phyloP scores from a whole-genome alignment of 2,329 filamentous ascomycete genomes.

The Talaromyces albobiverticillius region DNA sequence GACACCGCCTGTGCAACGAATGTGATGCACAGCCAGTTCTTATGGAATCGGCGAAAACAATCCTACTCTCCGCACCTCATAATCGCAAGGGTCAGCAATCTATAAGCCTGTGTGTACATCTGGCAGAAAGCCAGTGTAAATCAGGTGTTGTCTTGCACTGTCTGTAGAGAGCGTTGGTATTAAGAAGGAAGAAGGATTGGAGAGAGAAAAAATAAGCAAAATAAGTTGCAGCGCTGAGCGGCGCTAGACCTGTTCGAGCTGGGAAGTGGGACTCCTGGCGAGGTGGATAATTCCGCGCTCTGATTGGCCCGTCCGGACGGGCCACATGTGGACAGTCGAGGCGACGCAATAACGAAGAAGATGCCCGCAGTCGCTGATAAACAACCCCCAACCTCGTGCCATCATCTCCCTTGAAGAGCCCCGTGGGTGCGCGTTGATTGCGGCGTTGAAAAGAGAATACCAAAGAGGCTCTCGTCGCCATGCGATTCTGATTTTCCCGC shows the following conservation, averaged over 20 bases:
- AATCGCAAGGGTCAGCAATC: constrained; percentile 66
- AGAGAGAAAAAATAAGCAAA: constrained; percentile 21
- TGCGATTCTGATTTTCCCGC: background rate
- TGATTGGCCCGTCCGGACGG: constrained; percentile 12
- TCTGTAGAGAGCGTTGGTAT: constrained; percentile 69
- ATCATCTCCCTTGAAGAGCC: background rate
- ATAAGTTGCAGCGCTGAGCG: constrained; percentile 19
- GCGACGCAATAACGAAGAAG: background rate
- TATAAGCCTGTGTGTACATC: constrained; percentile 48
- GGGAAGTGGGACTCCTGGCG: constrained; percentile 5
- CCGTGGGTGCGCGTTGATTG: too few relatives aligned
- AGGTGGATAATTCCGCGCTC: background rate
- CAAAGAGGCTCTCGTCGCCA: background rate
- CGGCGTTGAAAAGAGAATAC: too few relatives aligned
- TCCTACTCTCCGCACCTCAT: constrained; percentile 57
- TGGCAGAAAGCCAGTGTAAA: constrained; percentile 68
- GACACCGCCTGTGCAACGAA: constrained; percentile 75
- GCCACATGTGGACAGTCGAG: constrained; percentile 8
- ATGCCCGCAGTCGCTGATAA: constrained; percentile 1
- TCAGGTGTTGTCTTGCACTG: constrained; percentile 74
- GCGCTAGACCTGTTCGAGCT: constrained; percentile 28
- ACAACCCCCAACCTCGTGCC: background rate
- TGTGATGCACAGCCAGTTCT: constrained; percentile 67
- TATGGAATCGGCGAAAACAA: constrained; percentile 56
- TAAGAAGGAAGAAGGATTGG: constrained; percentile 38